Evolutionary conservation across 805 yeast genomes (phyloP).

Genomic region (Kodamaea nitidulidarum): DNA sequence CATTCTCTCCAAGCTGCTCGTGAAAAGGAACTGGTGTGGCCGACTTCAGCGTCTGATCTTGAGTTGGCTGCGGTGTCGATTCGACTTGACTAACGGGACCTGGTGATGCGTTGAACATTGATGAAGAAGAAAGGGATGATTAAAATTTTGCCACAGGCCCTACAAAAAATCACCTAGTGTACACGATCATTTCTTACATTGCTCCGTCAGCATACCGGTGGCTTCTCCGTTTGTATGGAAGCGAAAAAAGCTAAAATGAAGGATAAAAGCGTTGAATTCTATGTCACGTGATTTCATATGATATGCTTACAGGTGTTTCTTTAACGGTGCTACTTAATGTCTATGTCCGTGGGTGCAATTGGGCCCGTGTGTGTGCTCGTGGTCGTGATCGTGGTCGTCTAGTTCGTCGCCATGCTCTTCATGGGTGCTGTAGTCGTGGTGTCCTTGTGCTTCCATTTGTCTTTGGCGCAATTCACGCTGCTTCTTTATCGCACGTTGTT

Average conservation of each 20-base stretch:
- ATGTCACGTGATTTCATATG: no score
- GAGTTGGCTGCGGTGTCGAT: slow-evolving; percentile 2
- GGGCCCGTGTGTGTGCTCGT: slow-evolving; percentile 1
- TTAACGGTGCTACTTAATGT: slow-evolving; percentile 2
- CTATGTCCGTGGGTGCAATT: slow-evolving; percentile 3
- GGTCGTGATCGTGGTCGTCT: slow-evolving; percentile 3
- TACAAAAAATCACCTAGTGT: not conserved
- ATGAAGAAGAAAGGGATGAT: not conserved
- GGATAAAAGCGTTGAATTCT: no score
- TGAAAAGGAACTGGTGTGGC: slow-evolving; percentile 16
- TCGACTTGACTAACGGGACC: not conserved
- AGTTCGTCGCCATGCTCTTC: not conserved
- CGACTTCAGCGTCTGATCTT: slow-evolving; percentile 11
- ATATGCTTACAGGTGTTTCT: no score
- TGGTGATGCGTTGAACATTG: slow-evolving; percentile 1
- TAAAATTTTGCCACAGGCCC: not conserved
- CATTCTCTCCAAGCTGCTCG: slow-evolving; percentile 20
- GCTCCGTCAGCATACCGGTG: slow-evolving; percentile 2
- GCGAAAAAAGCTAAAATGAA: no score
- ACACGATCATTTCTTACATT: slow-evolving; percentile 1
- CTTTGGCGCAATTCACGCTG: slow-evolving; percentile 12
- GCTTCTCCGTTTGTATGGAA: slow-evolving; percentile 1
- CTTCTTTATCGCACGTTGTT: slow-evolving; percentile 30
- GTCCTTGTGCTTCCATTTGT: slow-evolving; percentile 5
- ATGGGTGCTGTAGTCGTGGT: not conserved